Base-by-base conservation (phyloP, 2,329 filamentous ascomycete species). In the Pseudocercospora musae region DNA sequence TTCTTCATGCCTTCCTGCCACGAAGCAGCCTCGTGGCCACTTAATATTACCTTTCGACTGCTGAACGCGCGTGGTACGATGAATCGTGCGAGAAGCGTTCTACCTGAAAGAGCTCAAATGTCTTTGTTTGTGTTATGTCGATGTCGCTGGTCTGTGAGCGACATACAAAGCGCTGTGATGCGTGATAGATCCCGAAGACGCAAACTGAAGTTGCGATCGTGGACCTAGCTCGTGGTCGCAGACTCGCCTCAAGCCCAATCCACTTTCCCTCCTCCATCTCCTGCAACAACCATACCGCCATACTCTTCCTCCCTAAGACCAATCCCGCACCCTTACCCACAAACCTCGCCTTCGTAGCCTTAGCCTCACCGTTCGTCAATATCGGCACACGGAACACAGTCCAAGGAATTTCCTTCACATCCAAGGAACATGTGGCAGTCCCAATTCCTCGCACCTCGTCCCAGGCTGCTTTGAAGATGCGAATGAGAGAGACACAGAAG, bases 221-320 rank as follows among this genome's bases (percentile, higher is more conserved):
- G 8, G 27, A 29, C 27, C 9, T 29, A 29, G 27, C 27, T 9
- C 27, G 27, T 29, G 27, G 27, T 29, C 27, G 27, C 8, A 31
- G 29, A 31, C 29, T 31, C 29, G 13, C 10, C 29, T 31, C 4
- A 13, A 31, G 29, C 8, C 66, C 65, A 15, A 69, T 56, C 65
- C 66, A 70, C 52, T 68, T 68, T 55, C 31, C 66, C 56, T 66
- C 66, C 40, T 66, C 53, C 25, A 67, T 37, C 58, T 69, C 66
- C 59, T 69, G 66, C 59, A 70, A 58, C 6, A 67, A 8, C 68
- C 68, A 69, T 10, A 70, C 64, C 20, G 67, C 66, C n/a, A 65
- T 57, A 59, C 67, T 68, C 49, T 64, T 62, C 18, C 68, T 58
- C 53, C 63, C 68, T 59, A 69, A 55, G 8, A 61, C 31, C 31